A percentile compares a stretch with the other conserved stretches of the same genome.
These are phyloP conservation scores for Prunus mongolica DNA, from an alignment of 306 rosid species.

Conservation along the genomic window DNA sequence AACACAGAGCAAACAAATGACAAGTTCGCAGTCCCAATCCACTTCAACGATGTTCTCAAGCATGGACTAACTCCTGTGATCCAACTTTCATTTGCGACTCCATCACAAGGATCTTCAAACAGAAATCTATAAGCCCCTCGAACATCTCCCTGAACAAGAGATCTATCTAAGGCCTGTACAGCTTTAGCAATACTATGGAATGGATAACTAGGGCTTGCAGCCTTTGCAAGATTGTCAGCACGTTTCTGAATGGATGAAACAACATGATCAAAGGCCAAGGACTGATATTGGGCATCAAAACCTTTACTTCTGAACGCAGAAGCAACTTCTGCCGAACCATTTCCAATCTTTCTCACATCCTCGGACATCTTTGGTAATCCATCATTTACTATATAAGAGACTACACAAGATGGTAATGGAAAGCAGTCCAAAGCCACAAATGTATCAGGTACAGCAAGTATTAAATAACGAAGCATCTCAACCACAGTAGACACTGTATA, in stretches of 20 bases:
- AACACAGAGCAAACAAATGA: slow-evolving; percentile 71
- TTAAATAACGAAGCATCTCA: slow-evolving; percentile 87
- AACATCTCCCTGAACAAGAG: slow-evolving; percentile 76
- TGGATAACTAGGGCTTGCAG: slow-evolving; percentile 66
- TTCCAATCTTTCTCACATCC: slow-evolving; percentile 50
- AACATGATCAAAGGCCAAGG: slow-evolving; percentile 59
- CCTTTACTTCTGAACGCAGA: slow-evolving; percentile 50
- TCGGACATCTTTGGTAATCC: slow-evolving; percentile 65
- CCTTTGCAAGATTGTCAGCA: slow-evolving; percentile 67
- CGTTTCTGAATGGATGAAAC: slow-evolving; percentile 72
- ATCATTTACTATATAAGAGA: slow-evolving; percentile 59
- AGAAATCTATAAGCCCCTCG: slow-evolving; percentile 55
- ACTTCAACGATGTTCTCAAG: slow-evolving; percentile 78
- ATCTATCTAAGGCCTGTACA: slow-evolving; percentile 67
- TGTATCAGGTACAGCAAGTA: slow-evolving; percentile 79
- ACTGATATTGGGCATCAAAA: slow-evolving; percentile 67
- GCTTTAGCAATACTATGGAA: slow-evolving; percentile 78
- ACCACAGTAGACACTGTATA: slow-evolving; percentile 70
- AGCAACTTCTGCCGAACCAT: slow-evolving; percentile 49
- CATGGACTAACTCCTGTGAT: slow-evolving; percentile 70
- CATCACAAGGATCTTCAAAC: slow-evolving; percentile 76
- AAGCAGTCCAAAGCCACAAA: slow-evolving; percentile 95
- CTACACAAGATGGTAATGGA: slow-evolving; percentile 73
- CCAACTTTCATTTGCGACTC: slow-evolving; percentile 62
- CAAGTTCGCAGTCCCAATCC: slow-evolving; percentile 61